phyloP scores from a whole-genome alignment of 2,329 filamentous ascomycete species.

The Penicillium rolfsii region DNA sequence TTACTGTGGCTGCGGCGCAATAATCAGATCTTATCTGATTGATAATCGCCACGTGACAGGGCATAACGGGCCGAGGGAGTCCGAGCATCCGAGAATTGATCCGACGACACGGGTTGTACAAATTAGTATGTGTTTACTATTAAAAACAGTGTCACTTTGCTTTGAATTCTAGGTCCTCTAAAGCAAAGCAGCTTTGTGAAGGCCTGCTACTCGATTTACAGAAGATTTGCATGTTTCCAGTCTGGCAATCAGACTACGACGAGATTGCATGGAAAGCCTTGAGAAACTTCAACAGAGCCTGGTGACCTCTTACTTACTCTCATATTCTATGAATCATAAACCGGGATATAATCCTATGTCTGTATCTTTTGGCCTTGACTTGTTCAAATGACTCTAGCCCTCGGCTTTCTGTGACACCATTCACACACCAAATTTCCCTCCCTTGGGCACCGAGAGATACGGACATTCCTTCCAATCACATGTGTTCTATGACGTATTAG shows the following conservation, averaged over 20 bases:
- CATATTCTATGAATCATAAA: no score
- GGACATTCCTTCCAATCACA: conserved; percentile 32
- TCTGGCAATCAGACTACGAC: no score
- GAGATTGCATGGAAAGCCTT: no score
- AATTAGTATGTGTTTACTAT: no score
- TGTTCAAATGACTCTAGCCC: not conserved
- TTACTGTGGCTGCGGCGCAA: not conserved
- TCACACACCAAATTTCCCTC: conserved; percentile 21
- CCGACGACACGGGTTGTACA: not conserved
- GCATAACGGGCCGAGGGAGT: not conserved
- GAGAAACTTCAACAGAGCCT: not conserved
- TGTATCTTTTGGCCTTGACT: not conserved
- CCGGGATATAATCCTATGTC: no score
- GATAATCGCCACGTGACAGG: conserved; percentile 12
- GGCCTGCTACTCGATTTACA: no score
- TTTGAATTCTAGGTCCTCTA: not conserved
- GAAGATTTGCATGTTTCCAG: no score
- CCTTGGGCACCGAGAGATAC: conserved; percentile 21
- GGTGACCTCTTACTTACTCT: not conserved
- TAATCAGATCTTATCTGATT: conserved; percentile 22
- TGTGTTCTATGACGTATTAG: conserved; percentile 21
- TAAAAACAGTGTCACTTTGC: not conserved
- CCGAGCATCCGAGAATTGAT: not conserved
- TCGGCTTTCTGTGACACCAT: not conserved
- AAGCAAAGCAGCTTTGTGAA: not conserved